Base-by-base conservation (phyloP, 1,284 basidiomycete species). In the Gomphus sp. region DNA sequence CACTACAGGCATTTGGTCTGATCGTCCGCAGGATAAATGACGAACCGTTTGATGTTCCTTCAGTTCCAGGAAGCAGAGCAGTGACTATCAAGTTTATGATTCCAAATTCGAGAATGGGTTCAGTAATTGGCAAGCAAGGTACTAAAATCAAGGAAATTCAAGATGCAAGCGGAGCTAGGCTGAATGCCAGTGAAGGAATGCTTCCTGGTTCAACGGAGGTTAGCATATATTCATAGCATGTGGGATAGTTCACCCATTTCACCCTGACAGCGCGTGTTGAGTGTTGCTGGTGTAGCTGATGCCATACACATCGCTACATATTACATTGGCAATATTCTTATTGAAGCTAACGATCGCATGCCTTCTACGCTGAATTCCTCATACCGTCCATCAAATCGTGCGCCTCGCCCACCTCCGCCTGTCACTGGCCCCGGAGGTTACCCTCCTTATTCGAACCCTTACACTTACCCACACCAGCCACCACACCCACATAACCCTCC, bases 71-170 rank as follows among this genome's bases (percentile, higher is more conserved):
- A 59, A 97, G 93, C 67, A 85, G 96, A 60, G 95, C 97, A 28
- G 96, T 98, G 59, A 99, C 97, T 31, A 98, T 99, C 79, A 97
- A 98, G 74, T 98, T 97, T 72, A 98, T 99, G 85, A 96, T 99
- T 56, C 97, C 97, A 65, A 98, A 99, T 75, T 96, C 94, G 16
- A 89, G 96, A 61, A 99, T 99, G 97, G 97, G 97, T 41, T 97
- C 93, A 39, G 93, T 99, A 61, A 99, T 99, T 67, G 97, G 97
- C 62, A 98, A 97, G 72, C 90, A 89, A 64, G 97, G 97, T 31
- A 87, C 88, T 57, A 99, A 99, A 74, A 99, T 99, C 73, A 99
- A 98, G 76, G 97, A 99, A 75, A 99, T 99, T 67, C 97, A 99
- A 72, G 97, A 99, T 69, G 96, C 96, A 12, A 95, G 91, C 64